phyloP scores from a whole-genome alignment of 306 rosid species.

The Aeschynomene evenia region DNA sequence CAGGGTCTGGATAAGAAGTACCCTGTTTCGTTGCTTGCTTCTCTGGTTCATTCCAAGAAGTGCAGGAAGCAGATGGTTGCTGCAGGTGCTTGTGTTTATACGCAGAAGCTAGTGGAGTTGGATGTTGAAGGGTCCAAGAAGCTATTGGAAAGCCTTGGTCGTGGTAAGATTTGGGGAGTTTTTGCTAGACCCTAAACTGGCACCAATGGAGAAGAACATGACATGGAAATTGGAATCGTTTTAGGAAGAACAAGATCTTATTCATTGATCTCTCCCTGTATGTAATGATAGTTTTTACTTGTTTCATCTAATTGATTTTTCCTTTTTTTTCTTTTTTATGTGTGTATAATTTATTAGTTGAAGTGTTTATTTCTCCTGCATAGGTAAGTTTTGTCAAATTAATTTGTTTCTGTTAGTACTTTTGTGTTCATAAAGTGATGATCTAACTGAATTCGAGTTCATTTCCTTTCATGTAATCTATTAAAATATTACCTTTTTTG shows the following conservation, averaged over 20 bases:
- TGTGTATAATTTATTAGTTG: slow-evolving; percentile 7
- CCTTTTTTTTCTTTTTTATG: background rate
- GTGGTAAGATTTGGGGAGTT: slow-evolving; percentile 90
- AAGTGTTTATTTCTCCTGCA: background rate
- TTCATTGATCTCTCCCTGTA: background rate
- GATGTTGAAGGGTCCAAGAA: slow-evolving; percentile 84
- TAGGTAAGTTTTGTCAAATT: background rate
- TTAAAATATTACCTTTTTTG: background rate
- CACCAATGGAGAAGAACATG: no score
- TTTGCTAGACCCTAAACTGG: slow-evolving; percentile 63
- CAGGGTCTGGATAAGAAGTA: slow-evolving; percentile 65
- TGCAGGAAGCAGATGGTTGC: slow-evolving; percentile 82
- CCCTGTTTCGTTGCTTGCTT: slow-evolving; percentile 69
- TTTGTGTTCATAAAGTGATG: slow-evolving; percentile 24
- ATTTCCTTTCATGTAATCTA: no score
- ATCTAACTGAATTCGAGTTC: background rate
- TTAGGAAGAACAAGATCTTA: background rate
- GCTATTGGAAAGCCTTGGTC: slow-evolving; percentile 75
- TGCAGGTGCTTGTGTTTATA: slow-evolving; percentile 63
- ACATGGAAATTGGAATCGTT: no score
- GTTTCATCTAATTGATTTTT: no score
- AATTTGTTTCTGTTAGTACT: background rate
- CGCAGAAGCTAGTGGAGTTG: slow-evolving; percentile 70
- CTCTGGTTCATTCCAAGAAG: slow-evolving; percentile 64
- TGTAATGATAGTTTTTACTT: background rate